Base-by-base conservation (phyloP, 495 filamentous ascomycete species). In the Hypoxylon crocopeplum region DNA sequence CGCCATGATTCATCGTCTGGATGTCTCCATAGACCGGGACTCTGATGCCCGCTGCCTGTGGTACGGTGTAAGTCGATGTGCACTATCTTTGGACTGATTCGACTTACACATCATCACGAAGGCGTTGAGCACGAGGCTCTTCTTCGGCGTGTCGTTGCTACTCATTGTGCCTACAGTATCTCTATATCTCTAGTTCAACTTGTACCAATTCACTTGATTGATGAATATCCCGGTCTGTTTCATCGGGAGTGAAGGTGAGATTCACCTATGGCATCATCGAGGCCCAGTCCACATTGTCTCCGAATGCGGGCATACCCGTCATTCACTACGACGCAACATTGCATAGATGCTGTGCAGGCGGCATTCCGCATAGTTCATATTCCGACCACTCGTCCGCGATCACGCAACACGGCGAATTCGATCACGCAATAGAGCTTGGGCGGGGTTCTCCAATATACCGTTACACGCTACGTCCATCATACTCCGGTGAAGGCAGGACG, bases 41-140 rank as follows among this genome's bases (percentile, higher is more conserved):
- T 82, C 61, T 86, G 72, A 68, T 89, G 86, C 10, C 86, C 86
- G 46, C 55, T 82, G 75, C 44, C 82, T 84, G 30, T 69, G 17
- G 36, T 38, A 22, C 37, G 17, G 25, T 38, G 11, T 58, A 27
- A 66, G 56, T 32, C 10, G 39, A 7, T 8, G 15, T 24, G 19
- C 19, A n/a, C 32, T 7, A 40, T 4, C 25, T 8, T 22, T 20
- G 3, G 30, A 7, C 3, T 7, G 17, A 29, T 36, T 0, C 1
- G 21, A 69, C 73, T 50, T 68, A 73, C 72, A 70, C 73, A 72
- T 84, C 78, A 82, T 81, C 21, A 84, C 84, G 58, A 88, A 88
- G 21, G 84, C 85, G 70, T 88, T 87, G 52, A 88, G 68, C 52
- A 88, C 78, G 21, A 87, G 79, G 36, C 80, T 78, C 68, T 86